These are phyloP conservation scores for Nicotiana paniculata DNA, from an alignment of 257 asterid species.

Conservation along the genomic window DNA sequence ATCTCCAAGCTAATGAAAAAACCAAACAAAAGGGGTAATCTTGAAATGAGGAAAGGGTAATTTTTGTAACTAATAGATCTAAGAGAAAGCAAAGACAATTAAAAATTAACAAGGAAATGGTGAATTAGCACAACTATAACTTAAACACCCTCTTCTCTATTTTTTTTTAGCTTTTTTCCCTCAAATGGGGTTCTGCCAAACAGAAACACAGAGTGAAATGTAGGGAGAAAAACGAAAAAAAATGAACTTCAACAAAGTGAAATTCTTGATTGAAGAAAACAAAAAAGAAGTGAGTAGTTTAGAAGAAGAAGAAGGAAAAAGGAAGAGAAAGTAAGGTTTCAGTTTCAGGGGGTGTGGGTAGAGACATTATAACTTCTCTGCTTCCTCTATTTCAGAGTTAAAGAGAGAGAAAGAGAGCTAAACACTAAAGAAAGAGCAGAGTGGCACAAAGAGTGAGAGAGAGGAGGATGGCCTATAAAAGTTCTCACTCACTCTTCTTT, in stretches of 20 bases:
- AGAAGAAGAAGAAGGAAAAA: constrained; percentile 6
- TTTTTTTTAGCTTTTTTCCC: not conserved
- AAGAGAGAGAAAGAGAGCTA: constrained; percentile 30
- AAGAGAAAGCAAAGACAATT: constrained; percentile 12
- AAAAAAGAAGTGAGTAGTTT: not conserved
- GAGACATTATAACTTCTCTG: constrained; percentile 49
- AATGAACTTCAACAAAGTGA: not conserved
- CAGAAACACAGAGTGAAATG: not conserved
- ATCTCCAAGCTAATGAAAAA: constrained; percentile 19
- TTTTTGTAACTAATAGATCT: constrained; percentile 41
- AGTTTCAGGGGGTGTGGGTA: constrained; percentile 40
- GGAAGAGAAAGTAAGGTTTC: not conserved
- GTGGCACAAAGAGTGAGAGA: not conserved
- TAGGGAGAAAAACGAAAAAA: not conserved
- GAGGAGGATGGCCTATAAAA: constrained; percentile 4
- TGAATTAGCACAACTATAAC: constrained; percentile 5
- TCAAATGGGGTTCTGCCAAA: not conserved
- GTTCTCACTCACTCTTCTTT: constrained; percentile 22
- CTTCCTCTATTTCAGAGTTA: constrained; percentile 59
- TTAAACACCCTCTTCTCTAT: not conserved
- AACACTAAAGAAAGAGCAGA: constrained; percentile 27
- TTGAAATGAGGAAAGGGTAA: not conserved
- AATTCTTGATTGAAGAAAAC: not conserved
- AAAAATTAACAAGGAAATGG: constrained; percentile 13
- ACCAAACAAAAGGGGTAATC: constrained; percentile 9